Percentiles rank a stretch among this genome's conserved stretches.
Conservation (phyloP, 2,329 filamentous ascomycete species). For the Penicillium italicum region DNA sequence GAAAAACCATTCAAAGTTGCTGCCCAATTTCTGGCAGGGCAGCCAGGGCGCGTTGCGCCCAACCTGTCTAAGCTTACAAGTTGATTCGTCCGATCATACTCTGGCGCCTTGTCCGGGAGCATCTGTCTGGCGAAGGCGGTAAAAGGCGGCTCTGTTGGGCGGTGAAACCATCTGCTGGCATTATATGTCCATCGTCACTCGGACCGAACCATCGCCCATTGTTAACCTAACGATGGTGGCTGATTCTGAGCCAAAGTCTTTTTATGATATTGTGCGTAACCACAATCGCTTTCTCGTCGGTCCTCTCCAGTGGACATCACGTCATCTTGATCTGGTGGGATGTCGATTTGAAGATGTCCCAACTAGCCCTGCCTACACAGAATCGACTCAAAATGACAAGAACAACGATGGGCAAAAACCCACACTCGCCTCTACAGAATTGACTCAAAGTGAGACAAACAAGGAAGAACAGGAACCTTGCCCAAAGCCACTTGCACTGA, state of each 20-base stretch:
- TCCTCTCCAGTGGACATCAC: slow-evolving; percentile 10
- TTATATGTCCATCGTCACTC: neutral
- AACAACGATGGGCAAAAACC: neutral
- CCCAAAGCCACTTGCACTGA: no score
- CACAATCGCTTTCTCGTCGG: slow-evolving; percentile 2
- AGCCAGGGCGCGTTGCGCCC: no score
- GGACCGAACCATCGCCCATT: neutral
- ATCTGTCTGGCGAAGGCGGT: neutral
- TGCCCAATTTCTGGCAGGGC: neutral
- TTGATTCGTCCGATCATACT: no score
- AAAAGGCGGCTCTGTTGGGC: no score
- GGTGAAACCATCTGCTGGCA: neutral
- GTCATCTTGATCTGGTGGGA: slow-evolving; percentile 12
- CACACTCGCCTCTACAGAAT: no score
- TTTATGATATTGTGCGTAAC: slow-evolving; percentile 2
- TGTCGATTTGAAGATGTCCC: slow-evolving; percentile 13
- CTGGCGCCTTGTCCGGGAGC: no score
- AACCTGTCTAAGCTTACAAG: neutral
- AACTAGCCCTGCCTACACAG: neutral
- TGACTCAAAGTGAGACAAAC: no score
- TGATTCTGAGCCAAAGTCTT: neutral
- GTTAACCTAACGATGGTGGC: neutral
- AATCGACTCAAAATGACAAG: neutral
- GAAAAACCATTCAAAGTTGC: neutral
- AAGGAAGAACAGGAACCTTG: no score